Percentiles rank a stretch among this genome's conserved stretches.
Evolutionary conservation across 2,329 filamentous ascomycete genomes (phyloP).

Genomic region (Hypomyces perniciosus): DNA sequence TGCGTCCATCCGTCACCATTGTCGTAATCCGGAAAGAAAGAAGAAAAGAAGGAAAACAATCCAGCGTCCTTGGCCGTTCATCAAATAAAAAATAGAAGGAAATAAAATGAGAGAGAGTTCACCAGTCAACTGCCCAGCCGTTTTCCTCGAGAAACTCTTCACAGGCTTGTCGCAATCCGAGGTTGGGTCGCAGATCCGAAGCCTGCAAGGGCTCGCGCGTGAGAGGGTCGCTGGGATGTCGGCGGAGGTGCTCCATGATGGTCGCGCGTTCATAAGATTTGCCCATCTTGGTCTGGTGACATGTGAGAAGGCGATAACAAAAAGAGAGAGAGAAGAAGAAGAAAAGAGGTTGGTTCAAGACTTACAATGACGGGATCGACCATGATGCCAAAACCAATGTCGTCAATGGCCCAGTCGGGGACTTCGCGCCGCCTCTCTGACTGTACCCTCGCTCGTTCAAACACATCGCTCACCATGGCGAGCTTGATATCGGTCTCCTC

Average conservation of each 20-base stretch:
- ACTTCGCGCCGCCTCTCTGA: constrained; percentile 50
- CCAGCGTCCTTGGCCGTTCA: neutral
- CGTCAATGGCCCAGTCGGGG: constrained; percentile 72
- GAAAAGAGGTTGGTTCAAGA: constrained; percentile 3
- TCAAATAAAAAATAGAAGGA: neutral
- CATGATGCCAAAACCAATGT: constrained; percentile 70
- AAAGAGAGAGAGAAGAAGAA: neutral
- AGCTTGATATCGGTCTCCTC: constrained; percentile 45
- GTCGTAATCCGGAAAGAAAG: neutral
- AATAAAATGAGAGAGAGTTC: constrained; percentile 13
- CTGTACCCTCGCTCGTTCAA: constrained; percentile 44
- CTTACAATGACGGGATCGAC: constrained; percentile 59
- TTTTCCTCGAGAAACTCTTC: constrained; percentile 80
- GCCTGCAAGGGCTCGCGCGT: constrained; percentile 68
- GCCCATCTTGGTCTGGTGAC: constrained; percentile 65
- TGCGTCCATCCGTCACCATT: no score
- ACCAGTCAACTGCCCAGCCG: constrained; percentile 92
- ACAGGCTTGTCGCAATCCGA: constrained; percentile 74
- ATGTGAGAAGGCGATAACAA: neutral
- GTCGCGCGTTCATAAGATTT: constrained; percentile 85
- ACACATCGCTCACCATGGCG: constrained; percentile 38
- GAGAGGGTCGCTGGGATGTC: constrained; percentile 70
- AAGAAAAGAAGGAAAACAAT: neutral
- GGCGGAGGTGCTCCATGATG: constrained; percentile 77
- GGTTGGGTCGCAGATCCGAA: constrained; percentile 71